A percentile compares a stretch with the other conserved stretches of the same genome.
phyloP scores from a whole-genome alignment of 2,329 filamentous ascomycete genomes.

The Fusarium odoratissimum region DNA sequence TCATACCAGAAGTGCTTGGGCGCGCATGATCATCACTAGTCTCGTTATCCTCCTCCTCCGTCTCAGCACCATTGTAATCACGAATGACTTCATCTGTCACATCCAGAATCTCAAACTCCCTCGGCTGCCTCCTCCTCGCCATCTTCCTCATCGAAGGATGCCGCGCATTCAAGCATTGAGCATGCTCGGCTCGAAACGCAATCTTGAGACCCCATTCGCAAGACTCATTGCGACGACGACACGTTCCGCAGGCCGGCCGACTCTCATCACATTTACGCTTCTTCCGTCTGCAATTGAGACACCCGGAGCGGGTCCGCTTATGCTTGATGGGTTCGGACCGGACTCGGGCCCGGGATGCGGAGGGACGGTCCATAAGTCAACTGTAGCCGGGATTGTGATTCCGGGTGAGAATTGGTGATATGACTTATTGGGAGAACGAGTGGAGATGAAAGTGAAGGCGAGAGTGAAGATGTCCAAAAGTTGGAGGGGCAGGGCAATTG shows the following conservation, averaged over 20 bases:
- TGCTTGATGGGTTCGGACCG: slow-evolving; percentile 40
- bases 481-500: slow-evolving; percentile 9
- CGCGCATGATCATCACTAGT: neutral
- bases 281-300: slow-evolving; percentile 53
- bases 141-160: slow-evolving; percentile 52
- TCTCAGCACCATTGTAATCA: slow-evolving; percentile 48
- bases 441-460: slow-evolving; percentile 6
- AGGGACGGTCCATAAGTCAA: slow-evolving; percentile 37
- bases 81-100: slow-evolving; percentile 52
- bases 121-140: slow-evolving; percentile 43
- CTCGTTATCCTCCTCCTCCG: slow-evolving; percentile 36
- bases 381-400: slow-evolving; percentile 25
- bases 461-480: neutral
- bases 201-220: slow-evolving; percentile 55
- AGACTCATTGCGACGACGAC: slow-evolving; percentile 46
- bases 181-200: slow-evolving; percentile 53
- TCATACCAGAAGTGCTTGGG: slow-evolving; percentile 12
- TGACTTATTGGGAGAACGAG: neutral
- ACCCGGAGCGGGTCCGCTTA: slow-evolving; percentile 51
- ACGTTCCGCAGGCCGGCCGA: slow-evolving; percentile 51
- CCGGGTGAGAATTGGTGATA: neutral
- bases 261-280: slow-evolving; percentile 55
- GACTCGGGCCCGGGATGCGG: neutral
- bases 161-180: slow-evolving; percentile 46
- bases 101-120: slow-evolving; percentile 52